Conservation (phyloP, 1,284 basidiomycete species). For the Tylopilus orsonianus region DNA sequence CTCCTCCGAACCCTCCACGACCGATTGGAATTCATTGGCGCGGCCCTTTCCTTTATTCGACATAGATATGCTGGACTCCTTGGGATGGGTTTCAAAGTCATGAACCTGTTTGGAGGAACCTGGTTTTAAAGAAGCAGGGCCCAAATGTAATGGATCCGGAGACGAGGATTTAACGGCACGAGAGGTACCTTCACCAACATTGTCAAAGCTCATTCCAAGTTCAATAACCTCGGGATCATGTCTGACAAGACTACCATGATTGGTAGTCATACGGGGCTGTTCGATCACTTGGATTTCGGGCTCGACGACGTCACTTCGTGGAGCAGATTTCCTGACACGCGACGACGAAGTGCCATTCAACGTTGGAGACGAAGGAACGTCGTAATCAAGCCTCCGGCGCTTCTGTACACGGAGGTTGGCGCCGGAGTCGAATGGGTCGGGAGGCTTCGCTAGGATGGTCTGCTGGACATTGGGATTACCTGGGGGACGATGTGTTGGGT, state of each 20-base stretch:
- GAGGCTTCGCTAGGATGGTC: slow-evolving; percentile 23
- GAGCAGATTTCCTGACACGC: background rate
- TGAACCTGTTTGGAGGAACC: slow-evolving; percentile 7
- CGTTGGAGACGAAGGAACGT: background rate
- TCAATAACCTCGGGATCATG: slow-evolving; percentile 24
- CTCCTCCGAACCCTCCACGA: slow-evolving; percentile 26
- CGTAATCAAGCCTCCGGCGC: slow-evolving; percentile 25
- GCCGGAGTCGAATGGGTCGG: background rate
- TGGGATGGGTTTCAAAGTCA: slow-evolving; percentile 26
- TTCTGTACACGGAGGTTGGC: slow-evolving; percentile 16
- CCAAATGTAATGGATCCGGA: slow-evolving; percentile 25
- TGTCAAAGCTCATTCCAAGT: slow-evolving; percentile 21
- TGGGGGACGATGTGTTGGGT: background rate
- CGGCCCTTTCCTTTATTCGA: slow-evolving; percentile 29
- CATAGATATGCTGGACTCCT: background rate
- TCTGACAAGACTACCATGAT: slow-evolving; percentile 1
- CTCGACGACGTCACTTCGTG: slow-evolving; percentile 10
- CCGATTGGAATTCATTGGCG: slow-evolving; percentile 4
- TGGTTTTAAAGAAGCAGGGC: background rate
- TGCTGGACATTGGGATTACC: slow-evolving; percentile 29
- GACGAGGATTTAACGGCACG: slow-evolving; percentile 18
- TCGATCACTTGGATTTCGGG: slow-evolving; percentile 26
- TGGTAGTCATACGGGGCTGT: background rate
- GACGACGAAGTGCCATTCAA: slow-evolving; percentile 7
- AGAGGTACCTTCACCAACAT: slow-evolving; percentile 23